Percentiles rank a stretch among this genome's conserved stretches.
Conservation (phyloP, 2,329 filamentous ascomycete genomes). For the Botrytis galanthina region DNA sequence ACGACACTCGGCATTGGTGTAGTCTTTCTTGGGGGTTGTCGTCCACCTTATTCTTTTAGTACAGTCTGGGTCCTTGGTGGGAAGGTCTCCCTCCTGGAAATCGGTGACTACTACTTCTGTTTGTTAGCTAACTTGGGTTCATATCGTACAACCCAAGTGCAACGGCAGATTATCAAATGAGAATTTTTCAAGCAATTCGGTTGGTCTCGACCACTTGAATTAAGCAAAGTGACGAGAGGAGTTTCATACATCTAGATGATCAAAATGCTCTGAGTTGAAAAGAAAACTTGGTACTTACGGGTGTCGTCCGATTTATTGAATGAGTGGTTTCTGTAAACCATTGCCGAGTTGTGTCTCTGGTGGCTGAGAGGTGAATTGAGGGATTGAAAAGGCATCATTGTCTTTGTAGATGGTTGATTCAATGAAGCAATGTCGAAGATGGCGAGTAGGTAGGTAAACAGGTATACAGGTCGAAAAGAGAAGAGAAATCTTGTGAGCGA, state of each 20-base stretch:
- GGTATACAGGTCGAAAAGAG: neutral
- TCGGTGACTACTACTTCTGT: neutral
- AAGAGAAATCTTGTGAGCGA: neutral
- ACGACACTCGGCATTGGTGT: neutral
- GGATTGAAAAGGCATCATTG: neutral
- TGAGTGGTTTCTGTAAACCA: neutral
- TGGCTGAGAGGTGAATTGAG: neutral
- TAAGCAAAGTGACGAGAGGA: too few relatives aligned
- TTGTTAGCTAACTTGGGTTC: neutral
- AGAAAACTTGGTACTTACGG: neutral
- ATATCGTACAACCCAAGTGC: neutral
- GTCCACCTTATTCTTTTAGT: neutral
- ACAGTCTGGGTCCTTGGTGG: neutral
- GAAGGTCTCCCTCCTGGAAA: neutral
- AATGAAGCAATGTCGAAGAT: neutral
- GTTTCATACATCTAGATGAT: neutral
- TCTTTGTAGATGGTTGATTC: neutral
- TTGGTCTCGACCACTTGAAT: neutral
- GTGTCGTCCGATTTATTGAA: neutral
- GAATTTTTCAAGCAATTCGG: neutral
- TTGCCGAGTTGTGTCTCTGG: neutral
- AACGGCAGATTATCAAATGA: neutral
- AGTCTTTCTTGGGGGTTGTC: neutral
- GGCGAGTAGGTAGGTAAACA: neutral
- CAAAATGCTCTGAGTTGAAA: neutral